Base-by-base conservation (phyloP, 352 stramenopile species). In the Phytophthora tentaculata region DNA sequence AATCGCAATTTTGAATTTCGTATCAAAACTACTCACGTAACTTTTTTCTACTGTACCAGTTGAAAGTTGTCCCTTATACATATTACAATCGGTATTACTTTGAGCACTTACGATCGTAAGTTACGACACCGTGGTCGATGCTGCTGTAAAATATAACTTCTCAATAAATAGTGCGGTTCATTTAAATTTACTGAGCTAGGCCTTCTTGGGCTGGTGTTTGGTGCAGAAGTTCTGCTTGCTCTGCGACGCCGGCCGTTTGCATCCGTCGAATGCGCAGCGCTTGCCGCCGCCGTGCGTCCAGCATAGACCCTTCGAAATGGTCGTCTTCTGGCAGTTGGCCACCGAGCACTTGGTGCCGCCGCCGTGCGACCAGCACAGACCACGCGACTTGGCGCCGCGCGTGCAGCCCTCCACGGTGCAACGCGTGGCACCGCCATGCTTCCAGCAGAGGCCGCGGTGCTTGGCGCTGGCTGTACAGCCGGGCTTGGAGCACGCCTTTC, bases 311-410 rank as follows among this genome's bases (percentile, higher is more conserved):
- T 77, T 64, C 5, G 77, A 85, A 16, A 85, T 78, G 2, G 49
- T 66, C 59, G 59, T 66, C 56, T 82, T 82, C 53, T 81, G 69
- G 61, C 73, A 81, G 37, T 43, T 56, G 24, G 49, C 55, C 24
- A 64, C 51, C 45, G 65, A 73, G 77, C 88, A 96, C 61, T 91
- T 91, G 57, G 81, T 91, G 22, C 88, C 88, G 4, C 88, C 88
- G 35, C 88, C 88, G 63, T 96, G 88, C 0, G 83, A 92, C 88
- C 86, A 95, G 61, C 88, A 96, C 41, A 91, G 84, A 14, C 88
- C 86, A 16, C 84, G 73, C 22, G 84, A 91, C 71, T 94, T 94
- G 65, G 84, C 85, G 5, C 87, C 77, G 49, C 86, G 86, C 9
- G 76, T 71, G 56, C 81, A 90, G 7, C 69, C 71, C 28, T 32